Evolutionary conservation across 495 filamentous ascomycete genomes (phyloP), one percentile per base, ranked within the genome.

Genomic region (Cetradonia linearis): DNA sequence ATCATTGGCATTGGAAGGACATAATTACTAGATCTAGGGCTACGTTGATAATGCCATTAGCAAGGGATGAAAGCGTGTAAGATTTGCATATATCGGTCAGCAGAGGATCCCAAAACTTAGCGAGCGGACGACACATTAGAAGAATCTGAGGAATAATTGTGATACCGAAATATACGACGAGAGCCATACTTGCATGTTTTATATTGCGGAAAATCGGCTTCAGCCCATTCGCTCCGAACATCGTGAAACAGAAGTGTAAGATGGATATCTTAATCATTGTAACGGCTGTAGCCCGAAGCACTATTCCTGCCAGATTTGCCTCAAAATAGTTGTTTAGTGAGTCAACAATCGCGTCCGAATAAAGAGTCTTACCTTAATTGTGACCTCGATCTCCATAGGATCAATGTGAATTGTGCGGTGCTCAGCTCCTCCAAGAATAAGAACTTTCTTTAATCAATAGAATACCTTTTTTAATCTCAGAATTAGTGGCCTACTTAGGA

Each of bases 1-100:
- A 67, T 38, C 36, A 63, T 33, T 16, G 65, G 65, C 31, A 65
- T 56, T 4, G 65, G 65, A 0, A 67, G 55, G 18, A 44, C 33
- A 31, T 57, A 5, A n/a, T 47, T 20, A 20, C 33, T 2, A 44
- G 16, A 13, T 67, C 65, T 38, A 66, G 9, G 10, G 60, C 14
- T 37, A 67, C 34, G 25, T 63, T 63, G 31, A 59, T 30, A 46
- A 63, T 34, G 30, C 55, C 38, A 7, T 30, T 37, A 38, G 55
- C 23, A 8, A 63, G 37, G 34, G 52, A n/a, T 1, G 13, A 14
- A 20, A 13, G 10, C 7, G n/a, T 28, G 9, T 16, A 1, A 13
- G 42, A 28, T 9, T 33, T 42, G 16, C 61, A 63, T 38, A 33
- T 2, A 13, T 40, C 54, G 5, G 54, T 18, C 4, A 58, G 55